Base-by-base conservation (phyloP, 1,284 basidiomycete species). In the Ustilago cynodontis region DNA sequence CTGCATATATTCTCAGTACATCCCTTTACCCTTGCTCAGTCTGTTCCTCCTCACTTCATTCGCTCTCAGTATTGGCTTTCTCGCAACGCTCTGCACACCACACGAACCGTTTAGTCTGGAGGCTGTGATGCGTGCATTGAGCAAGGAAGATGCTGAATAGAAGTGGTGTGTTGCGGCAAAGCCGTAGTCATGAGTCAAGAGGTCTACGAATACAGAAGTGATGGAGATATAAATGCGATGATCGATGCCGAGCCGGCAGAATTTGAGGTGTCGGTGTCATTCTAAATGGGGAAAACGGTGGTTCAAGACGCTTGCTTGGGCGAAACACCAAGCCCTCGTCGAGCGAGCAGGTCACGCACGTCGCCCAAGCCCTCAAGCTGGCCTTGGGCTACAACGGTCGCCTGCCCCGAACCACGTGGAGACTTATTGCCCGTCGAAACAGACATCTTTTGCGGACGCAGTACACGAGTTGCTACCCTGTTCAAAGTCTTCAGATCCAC, bases 401-500 rank as follows among this genome's bases (percentile, higher is more conserved):
- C 71, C 58, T 81, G 78, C 1, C 80, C 78, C 35, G 63, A 71
- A 13, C 80, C 80, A 1, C 70, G 35, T 1, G 70, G 70, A 33
- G 64, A 43, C 52, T 31, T 60, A 3, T 31, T 60, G 3, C n/a
- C 31, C 10, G 54, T 26, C 10, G 29, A 31, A 10, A 72, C 57
- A 47, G 56, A 22, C 75, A 63, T 63, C 66, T 81, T 74, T 39
- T 66, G 53, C 24, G 82, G 78, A 53, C 78, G 89, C 77, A 93
- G 92, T 61, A 95, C 87, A 54, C 92, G 90, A 35, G 87, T 88
- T 3, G 93, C 94, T 11, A 95, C 93, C 31, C 91, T 89, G 71
- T 89, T 89, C 56, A 96, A 87, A 65, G 91, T 90, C 37, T 90
- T 89, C 13, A 92, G 85, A 20, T 91, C 92, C 59, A 99, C 91